Conservation (phyloP, 2,329 filamentous ascomycete species). For the Sarocladium kiliense region DNA sequence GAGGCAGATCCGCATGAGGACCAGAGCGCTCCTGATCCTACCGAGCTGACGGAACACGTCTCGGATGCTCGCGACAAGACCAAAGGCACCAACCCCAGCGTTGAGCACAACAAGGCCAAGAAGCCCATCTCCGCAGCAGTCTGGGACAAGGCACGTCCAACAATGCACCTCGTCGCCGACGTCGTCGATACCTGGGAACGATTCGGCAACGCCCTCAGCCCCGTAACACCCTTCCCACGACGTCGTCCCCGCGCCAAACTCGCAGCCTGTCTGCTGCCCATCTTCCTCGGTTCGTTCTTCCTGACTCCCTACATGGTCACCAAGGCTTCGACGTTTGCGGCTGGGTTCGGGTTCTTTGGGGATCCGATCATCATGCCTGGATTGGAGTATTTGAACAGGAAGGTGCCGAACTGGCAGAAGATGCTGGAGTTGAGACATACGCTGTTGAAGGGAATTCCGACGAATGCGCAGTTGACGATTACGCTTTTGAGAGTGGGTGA, state of each 20-base stretch:
- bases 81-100: constrained; percentile 38
- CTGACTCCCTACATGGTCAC: constrained; percentile 54
- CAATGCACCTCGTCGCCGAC: constrained; percentile 56
- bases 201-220: constrained; percentile 52
- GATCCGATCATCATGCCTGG: constrained; percentile 64
- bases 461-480: constrained; percentile 77
- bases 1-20: constrained; percentile 54
- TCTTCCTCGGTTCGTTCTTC: constrained; percentile 48
- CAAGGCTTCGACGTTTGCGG: constrained; percentile 60
- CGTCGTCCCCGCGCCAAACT: constrained; percentile 49
- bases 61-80: constrained; percentile 36
- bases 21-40: constrained; percentile 47
- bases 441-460: constrained; percentile 75
- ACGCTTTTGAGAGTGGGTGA: constrained; percentile 80
- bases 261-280: constrained; percentile 44
- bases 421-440: constrained; percentile 70
- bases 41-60: constrained; percentile 29
- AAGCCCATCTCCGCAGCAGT: constrained; percentile 71
- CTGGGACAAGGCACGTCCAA: constrained; percentile 68
- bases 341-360: constrained; percentile 76
- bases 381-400: constrained; percentile 53
- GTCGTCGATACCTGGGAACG: constrained; percentile 46
- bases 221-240: constrained; percentile 56
- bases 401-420: constrained; percentile 68
- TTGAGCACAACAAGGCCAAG: constrained; percentile 65